Base-by-base conservation (phyloP, 768 basidiomycete species). In the Strobilomyces confusus region DNA sequence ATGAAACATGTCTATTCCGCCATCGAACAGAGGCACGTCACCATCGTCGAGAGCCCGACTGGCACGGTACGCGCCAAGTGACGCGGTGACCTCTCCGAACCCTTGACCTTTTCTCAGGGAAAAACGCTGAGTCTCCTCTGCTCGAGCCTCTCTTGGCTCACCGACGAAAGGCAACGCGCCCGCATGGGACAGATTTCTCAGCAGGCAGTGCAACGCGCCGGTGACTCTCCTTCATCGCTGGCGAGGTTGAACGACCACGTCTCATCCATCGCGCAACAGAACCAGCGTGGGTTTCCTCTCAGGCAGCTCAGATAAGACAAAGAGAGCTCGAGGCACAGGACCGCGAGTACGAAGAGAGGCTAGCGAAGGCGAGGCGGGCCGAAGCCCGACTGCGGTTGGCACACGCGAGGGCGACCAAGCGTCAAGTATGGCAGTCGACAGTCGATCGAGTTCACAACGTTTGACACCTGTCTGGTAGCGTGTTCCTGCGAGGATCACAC, bases 31-130 rank as follows among this genome's bases (percentile, higher is more conserved):
- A 74, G 73, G 42, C 83, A 83, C 58, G 80, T 97, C 17, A 81
- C 92, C 1, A 86, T 98, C 45, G 79, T 95, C 29, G 92, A 94
- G 69, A 90, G 87, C 59, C 92, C 92, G 0, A 94, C 92, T 0
- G 92, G 92, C 61, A 94, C 92, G 23, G 92, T 91, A 53, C 68
- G 80, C 63, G 40, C 33, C 9, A 26, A 25, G 14, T 51, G 26
- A 5, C 37, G 22, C 20, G n/a, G 33, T 34, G 7, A n/a, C 17
- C 33, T 17, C 14, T 23, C 30, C 23, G 1, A 52, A 13, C 46
- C 15, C 19, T 25, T 52, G 44, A 57, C 51, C 6, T 32, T 29
- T 22, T 4, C n/a, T 2, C 62, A 94, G 92, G 92, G 92, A 25
- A 95, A 95, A 69, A 93, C 92, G 0, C 70, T 93, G 32, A 89